These are phyloP conservation scores for Bryum argenteum DNA, from an alignment of 225 moss, liverwort and hornwort genomes.

Conservation along the genomic window DNA sequence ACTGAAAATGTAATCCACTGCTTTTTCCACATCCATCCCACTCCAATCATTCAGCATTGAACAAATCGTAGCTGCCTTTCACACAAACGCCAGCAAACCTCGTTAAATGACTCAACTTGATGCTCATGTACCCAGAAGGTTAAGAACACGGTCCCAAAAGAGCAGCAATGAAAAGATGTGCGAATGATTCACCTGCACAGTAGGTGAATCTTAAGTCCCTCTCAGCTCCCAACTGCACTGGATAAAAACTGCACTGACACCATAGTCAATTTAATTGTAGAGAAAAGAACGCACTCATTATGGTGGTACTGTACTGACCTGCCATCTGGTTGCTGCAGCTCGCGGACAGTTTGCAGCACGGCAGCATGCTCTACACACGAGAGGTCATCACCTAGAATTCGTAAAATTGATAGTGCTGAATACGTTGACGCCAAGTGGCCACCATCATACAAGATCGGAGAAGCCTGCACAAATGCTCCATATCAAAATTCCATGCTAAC, in stretches of 20 bases:
- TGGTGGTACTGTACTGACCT: conserved; percentile 45
- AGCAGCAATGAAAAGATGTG: neutral
- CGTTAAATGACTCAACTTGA: conserved; percentile 12
- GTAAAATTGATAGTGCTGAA: conserved; percentile 86
- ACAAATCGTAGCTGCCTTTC: conserved; percentile 84
- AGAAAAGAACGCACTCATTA: conserved; percentile 1
- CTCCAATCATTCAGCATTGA: conserved; percentile 86
- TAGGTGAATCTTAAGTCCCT: conserved; percentile 89
- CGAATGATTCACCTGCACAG: conserved; percentile 74
- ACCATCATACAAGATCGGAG: conserved; percentile 73
- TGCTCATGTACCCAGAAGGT: neutral
- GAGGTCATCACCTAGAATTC: conserved; percentile 86
- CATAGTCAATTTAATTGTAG: conserved; percentile 23
- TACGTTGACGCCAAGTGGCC: conserved; percentile 94
- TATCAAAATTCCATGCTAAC: conserved; percentile 9
- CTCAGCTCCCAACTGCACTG: conserved; percentile 72
- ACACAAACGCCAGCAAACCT: conserved; percentile 40
- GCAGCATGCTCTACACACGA: conserved; percentile 69
- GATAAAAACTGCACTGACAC: conserved; percentile 66
- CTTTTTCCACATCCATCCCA: conserved; percentile 76
- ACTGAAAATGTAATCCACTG: conserved; percentile 66
- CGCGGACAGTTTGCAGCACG: conserved; percentile 61
- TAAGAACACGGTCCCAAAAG: conserved; percentile 2
- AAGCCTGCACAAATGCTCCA: conserved; percentile 45
- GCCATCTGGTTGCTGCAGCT: conserved; percentile 92